Evolutionary conservation across 768 basidiomycete species (phyloP).

Genomic region (Tricholoma saponaceum): DNA sequence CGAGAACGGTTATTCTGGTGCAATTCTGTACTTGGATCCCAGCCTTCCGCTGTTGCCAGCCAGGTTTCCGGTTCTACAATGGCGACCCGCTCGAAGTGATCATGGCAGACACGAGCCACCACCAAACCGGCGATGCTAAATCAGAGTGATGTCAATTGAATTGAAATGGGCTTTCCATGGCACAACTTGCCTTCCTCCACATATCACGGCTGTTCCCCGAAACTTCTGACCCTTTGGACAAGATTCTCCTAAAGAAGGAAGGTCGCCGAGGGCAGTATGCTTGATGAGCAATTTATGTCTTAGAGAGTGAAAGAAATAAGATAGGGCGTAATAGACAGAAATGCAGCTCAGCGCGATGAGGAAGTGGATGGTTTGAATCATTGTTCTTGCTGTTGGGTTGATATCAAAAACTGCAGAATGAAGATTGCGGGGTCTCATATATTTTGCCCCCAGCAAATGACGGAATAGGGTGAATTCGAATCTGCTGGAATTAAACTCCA

Average conservation of each 20-base stretch:
- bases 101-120: conserved; percentile 25
- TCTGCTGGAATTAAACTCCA: too few species aligned
- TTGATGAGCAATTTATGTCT: neutral
- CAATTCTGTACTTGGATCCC: conserved; percentile 13
- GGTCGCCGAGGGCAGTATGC: neutral
- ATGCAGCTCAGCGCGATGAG: too few species aligned
- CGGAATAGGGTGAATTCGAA: too few species aligned
- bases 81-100: conserved; percentile 27
- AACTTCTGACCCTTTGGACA: neutral
- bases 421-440: too few species aligned
- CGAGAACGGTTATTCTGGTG: conserved; percentile 12
- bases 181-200: neutral
- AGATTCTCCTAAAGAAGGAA: neutral
- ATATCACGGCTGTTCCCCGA: neutral
- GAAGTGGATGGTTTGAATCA: too few species aligned
- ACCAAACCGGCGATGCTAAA: conserved; percentile 26
- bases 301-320: too few species aligned
- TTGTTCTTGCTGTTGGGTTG: too few species aligned
- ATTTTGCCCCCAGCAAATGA: too few species aligned
- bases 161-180: too few species aligned
- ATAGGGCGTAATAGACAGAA: too few species aligned
- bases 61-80: conserved; percentile 28
- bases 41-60: conserved; percentile 17
- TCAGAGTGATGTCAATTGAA: neutral
- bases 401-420: too few species aligned